phyloP scores from a whole-genome alignment of 768 basidiomycete species.

The Russula ochroleuca region DNA sequence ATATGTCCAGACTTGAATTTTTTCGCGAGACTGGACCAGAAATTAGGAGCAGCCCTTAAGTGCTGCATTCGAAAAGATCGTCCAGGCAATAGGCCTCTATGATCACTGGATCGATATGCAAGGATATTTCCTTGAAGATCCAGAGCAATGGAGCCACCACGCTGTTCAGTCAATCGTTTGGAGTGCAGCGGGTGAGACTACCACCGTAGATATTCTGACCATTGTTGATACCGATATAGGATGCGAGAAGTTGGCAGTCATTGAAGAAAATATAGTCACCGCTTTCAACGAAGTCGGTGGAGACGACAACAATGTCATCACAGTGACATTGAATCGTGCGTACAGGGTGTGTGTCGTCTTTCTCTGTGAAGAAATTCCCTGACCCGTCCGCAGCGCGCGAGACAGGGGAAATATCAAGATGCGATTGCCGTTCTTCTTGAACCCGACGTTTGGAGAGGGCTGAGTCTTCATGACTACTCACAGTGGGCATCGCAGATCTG shows the following conservation, averaged over 20 bases:
- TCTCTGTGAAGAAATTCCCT: not conserved
- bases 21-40: not conserved
- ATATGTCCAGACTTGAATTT: not conserved
- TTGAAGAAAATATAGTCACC: slow-evolving; percentile 67
- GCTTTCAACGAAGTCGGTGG: slow-evolving; percentile 58
- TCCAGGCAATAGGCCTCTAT: slow-evolving; percentile 62
- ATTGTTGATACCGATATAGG: slow-evolving; percentile 42
- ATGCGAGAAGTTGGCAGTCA: slow-evolving; percentile 55
- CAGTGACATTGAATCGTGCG: slow-evolving; percentile 59
- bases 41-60: slow-evolving; percentile 22
- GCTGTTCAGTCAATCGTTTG: slow-evolving; percentile 71
- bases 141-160: slow-evolving; percentile 68
- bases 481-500: slow-evolving; percentile 74
- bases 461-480: slow-evolving; percentile 60
- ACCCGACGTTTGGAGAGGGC: slow-evolving; percentile 63
- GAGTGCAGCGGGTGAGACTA: slow-evolving; percentile 56
- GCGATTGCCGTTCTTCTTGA: slow-evolving; percentile 61
- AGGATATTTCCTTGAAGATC: slow-evolving; percentile 44
- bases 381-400: slow-evolving; percentile 47
- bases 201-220: not conserved
- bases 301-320: slow-evolving; percentile 58
- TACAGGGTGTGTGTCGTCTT: slow-evolving; percentile 50
- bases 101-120: slow-evolving; percentile 68
- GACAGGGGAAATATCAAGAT: slow-evolving; percentile 63
- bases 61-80: slow-evolving; percentile 63